Percentiles rank a stretch among this genome's conserved stretches.
Evolutionary conservation across 1,284 basidiomycete genomes (phyloP).

Genomic region (Trichosporon coremiiforme): DNA sequence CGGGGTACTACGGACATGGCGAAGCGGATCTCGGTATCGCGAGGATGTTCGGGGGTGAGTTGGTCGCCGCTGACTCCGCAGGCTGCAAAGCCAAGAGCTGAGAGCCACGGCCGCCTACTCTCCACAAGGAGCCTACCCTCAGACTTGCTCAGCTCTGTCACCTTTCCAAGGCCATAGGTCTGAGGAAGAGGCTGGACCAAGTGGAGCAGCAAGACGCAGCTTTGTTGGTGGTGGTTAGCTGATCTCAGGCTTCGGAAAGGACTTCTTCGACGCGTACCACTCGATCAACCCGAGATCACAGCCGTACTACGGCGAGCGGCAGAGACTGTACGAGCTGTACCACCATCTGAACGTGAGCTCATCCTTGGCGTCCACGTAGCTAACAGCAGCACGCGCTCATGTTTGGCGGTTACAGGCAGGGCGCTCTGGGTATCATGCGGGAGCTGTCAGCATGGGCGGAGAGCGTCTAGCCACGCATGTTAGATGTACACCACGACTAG

Average conservation of each 20-base stretch:
- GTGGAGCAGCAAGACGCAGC: too few relatives aligned
- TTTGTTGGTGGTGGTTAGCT: too few relatives aligned
- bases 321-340: conserved; percentile 77
- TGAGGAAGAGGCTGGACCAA: too few relatives aligned
- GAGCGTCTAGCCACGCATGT: conserved; percentile 8
- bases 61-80: too few relatives aligned
- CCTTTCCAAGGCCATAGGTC: too few relatives aligned
- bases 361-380: conserved; percentile 21
- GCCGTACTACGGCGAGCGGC: conserved; percentile 72
- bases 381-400: conserved; percentile 54
- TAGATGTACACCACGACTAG: neutral
- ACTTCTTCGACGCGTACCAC: conserved; percentile 76
- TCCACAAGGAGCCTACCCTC: too few relatives aligned
- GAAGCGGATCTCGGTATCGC: conserved; percentile 84
- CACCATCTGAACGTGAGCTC: conserved; percentile 73
- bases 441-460: conserved; percentile 45
- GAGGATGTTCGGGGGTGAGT: conserved; percentile 72
- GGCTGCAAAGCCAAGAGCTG: too few relatives aligned
- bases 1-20: conserved; percentile 79
- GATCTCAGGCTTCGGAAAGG: conserved; percentile 67
- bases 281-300: conserved; percentile 67
- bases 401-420: conserved; percentile 52
- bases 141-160: too few relatives aligned
- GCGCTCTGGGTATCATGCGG: conserved; percentile 49
- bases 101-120: too few relatives aligned